phyloP scores from a whole-genome alignment of 2,329 filamentous ascomycete genomes.

The Laburnicola sp. region DNA sequence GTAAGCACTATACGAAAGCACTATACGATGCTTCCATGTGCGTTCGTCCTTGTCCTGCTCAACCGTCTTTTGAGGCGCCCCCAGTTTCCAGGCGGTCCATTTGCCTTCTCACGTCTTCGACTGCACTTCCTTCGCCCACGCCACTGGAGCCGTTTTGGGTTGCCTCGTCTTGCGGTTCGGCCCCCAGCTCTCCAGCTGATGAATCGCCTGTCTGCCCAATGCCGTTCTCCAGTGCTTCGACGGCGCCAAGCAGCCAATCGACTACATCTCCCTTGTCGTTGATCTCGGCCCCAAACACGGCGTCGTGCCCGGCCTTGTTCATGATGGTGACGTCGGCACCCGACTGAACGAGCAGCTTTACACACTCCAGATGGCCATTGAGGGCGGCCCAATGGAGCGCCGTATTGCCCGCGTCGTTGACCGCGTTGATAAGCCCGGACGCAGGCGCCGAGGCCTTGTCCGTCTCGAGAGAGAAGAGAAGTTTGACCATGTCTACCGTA shows the following conservation, averaged over 20 bases:
- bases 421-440: slow-evolving; percentile 62
- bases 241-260: slow-evolving; percentile 52
- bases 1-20: slow-evolving; percentile 23
- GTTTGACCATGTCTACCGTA: slow-evolving; percentile 38
- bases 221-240: slow-evolving; percentile 47
- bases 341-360: slow-evolving; percentile 73
- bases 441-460: slow-evolving; percentile 26
- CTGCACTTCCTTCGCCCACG: slow-evolving; percentile 20
- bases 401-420: slow-evolving; percentile 85
- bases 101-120: slow-evolving; percentile 38
- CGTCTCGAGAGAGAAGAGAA: slow-evolving; percentile 44
- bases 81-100: slow-evolving; percentile 37
- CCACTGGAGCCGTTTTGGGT: slow-evolving; percentile 19
- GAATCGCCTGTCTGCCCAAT: slow-evolving; percentile 43
- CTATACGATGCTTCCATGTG: slow-evolving; percentile 21
- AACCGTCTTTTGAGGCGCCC: slow-evolving; percentile 27
- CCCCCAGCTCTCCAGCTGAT: slow-evolving; percentile 24
- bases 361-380: slow-evolving; percentile 80
- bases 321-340: slow-evolving; percentile 77
- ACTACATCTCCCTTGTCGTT: slow-evolving; percentile 55
- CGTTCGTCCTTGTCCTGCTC: slow-evolving; percentile 24
- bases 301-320: slow-evolving; percentile 79
- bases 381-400: slow-evolving; percentile 91
- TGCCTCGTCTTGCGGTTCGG: slow-evolving; percentile 14
- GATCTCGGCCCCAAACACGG: slow-evolving; percentile 55